A percentile compares a stretch with the other conserved stretches of the same genome.
Conservation (phyloP, 805 yeast species). For the Scheffersomyces coipomensis region DNA sequence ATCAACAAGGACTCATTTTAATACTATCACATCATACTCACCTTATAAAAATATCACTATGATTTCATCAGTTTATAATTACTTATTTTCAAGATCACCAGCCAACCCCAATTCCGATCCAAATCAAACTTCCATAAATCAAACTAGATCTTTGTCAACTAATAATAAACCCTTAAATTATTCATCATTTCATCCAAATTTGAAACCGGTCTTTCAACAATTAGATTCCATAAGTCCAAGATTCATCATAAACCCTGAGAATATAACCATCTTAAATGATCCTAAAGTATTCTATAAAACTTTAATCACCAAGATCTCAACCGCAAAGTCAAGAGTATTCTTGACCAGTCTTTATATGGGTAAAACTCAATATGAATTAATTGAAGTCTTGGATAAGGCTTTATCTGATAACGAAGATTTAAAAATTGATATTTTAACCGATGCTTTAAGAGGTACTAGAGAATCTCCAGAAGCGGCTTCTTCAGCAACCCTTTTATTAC, state of each 20-base stretch:
- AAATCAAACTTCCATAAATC: background rate
- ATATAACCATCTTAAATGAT: constrained; percentile 58
- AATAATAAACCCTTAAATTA: constrained; percentile 21
- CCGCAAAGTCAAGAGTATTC: constrained; percentile 68
- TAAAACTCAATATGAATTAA: constrained; percentile 71
- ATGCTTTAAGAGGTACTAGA: constrained; percentile 89
- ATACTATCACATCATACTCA: background rate
- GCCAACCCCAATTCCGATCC: background rate
- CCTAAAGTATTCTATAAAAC: constrained; percentile 74
- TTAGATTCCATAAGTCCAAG: constrained; percentile 67
- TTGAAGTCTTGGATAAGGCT: constrained; percentile 61
- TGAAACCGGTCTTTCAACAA: constrained; percentile 45
- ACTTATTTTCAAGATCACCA: constrained; percentile 14
- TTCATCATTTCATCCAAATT: constrained; percentile 41
- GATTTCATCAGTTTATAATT: constrained; percentile 26
- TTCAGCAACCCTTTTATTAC: constrained; percentile 72
- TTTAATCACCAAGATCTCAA: constrained; percentile 58
- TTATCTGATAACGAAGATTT: constrained; percentile 57
- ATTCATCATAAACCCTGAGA: constrained; percentile 54
- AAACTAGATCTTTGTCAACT: constrained; percentile 20
- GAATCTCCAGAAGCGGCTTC: constrained; percentile 74
- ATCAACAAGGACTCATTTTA: background rate
- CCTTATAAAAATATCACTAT: constrained; percentile 8
- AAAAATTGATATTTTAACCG: constrained; percentile 72
- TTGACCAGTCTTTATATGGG: constrained; percentile 88